phyloP scores from a whole-genome alignment of 805 yeast species.

The Pichia cephalocereana region DNA sequence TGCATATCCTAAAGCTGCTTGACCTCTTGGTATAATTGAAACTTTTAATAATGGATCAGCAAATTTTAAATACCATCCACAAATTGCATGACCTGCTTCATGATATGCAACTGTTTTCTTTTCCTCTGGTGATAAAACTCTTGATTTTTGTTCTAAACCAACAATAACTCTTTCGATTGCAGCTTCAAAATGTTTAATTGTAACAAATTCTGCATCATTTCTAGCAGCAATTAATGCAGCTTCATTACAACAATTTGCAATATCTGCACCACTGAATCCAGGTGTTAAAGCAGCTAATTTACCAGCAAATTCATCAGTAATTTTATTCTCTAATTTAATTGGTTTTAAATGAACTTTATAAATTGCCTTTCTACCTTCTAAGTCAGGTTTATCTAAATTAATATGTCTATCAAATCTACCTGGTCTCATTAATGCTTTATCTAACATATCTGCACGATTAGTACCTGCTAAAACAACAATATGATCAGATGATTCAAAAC shows the following conservation, averaged over 20 bases:
- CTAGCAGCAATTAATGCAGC: constrained; percentile 97
- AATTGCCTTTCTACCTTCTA: constrained; percentile 90
- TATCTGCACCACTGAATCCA: constrained; percentile 97
- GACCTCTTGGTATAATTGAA: constrained; percentile 94
- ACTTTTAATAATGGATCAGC: constrained; percentile 95
- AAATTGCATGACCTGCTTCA: constrained; percentile 98
- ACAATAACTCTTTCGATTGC: constrained; percentile 97
- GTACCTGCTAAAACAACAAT: constrained; percentile 98
- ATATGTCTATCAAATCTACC: constrained; percentile 97
- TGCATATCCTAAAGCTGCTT: constrained; percentile 95
- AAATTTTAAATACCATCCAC: constrained; percentile 89
- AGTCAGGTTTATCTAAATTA: constrained; percentile 84
- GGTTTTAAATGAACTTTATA: constrained; percentile 78
- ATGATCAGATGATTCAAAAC: constrained; percentile 83
- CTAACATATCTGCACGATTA: constrained; percentile 88
- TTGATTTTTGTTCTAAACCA: constrained; percentile 86
- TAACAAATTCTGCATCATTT: constrained; percentile 59
- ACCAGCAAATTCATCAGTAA: constrained; percentile 59
- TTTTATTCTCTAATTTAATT: constrained; percentile 45
- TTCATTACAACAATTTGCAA: constrained; percentile 94
- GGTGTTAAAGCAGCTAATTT: constrained; percentile 93
- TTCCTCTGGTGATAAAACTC: constrained; percentile 76
- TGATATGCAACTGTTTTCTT: constrained; percentile 90
- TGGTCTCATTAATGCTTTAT: constrained; percentile 88
- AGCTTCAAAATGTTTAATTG: constrained; percentile 75